Evolutionary conservation across 2,329 filamentous ascomycete species (phyloP), one percentile per base, ranked within the genome.

Genomic region (Karstenula rhodostoma): DNA sequence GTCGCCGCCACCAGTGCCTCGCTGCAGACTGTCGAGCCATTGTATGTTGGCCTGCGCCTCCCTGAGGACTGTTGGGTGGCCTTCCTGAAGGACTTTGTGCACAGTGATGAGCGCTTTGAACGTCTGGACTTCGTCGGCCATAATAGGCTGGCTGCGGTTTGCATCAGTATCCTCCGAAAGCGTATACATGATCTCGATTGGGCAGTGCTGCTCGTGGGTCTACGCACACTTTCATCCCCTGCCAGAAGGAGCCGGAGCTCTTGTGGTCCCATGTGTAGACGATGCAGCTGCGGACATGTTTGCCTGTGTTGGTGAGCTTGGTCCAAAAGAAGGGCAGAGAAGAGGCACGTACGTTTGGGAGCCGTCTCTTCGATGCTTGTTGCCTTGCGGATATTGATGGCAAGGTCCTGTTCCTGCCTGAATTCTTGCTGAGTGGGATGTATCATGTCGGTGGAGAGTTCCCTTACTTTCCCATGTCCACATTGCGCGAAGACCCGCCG

Each of bases 251-350:
- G 76, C 89, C 86, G 44, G 94, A 96, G 67, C 91, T 96, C 82
- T 96, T 96, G 83, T 99, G 93, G 81, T 99, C 95, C 95, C 95
- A 99, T 60, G 94, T 98, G 80, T 98, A 98, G 48, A 99, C 94
- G 73, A 99, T 99, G 77, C 93, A 96, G 79, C 91, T 93, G 75
- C 95, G 92, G 60, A 99, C 95, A 91, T 99, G 95, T 82, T 99
- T 99, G 62, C 86, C 87, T 86, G 73, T 40, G 47, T 65, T 51
- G 32, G 56, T 82, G 59, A 81, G 77, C 67, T 66, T 66, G 40
- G 57, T 44, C 50, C 25, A 52, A 29, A 55, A 59, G 3, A 40
- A 53, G 29, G 56, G 57, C 51, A 3, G 2, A 10, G 61, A 5
- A 52, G 37, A 52, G 10, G 51, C 54, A 67, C 68, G 50, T 85